These are phyloP conservation scores for Leccinum insolens DNA, from an alignment of 1,284 basidiomycete species.

Conservation along the genomic window DNA sequence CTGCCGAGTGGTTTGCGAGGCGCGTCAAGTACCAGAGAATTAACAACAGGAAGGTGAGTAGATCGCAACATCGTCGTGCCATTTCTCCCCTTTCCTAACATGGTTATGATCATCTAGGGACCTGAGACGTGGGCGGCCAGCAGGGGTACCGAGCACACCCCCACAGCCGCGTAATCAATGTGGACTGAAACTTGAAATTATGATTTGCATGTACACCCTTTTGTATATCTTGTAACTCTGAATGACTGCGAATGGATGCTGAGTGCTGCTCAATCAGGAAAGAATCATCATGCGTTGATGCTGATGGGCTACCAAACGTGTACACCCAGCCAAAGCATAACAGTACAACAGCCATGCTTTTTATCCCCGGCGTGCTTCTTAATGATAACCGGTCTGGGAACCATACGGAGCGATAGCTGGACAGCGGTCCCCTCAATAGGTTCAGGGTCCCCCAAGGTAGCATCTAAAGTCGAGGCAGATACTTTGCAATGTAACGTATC, in stretches of 20 bases:
- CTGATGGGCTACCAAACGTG: neutral
- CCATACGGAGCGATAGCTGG: neutral
- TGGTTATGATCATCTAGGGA: conserved; percentile 24
- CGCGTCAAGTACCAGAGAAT: conserved; percentile 49
- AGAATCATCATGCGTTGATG: neutral
- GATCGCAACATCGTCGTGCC: neutral
- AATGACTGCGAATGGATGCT: neutral
- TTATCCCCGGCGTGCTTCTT: neutral
- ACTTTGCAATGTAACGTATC: neutral
- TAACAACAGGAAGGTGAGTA: conserved; percentile 44
- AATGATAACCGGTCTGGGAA: neutral
- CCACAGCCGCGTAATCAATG: conserved; percentile 18
- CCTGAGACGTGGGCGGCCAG: conserved; percentile 40
- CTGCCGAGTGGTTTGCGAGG: conserved; percentile 51
- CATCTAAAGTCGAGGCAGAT: neutral
- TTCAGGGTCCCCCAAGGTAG: neutral
- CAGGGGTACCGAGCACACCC: conserved; percentile 38
- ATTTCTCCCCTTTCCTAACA: conserved; percentile 2
- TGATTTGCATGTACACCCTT: neutral
- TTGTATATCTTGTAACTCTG: neutral
- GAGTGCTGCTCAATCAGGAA: neutral
- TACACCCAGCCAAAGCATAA: neutral
- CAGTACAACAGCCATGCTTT: neutral
- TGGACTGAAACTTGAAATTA: neutral
- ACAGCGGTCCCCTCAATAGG: neutral